These are phyloP conservation scores for Bolboschoenus planiculmis DNA, from an alignment of 176 grass and related monocot genomes.

Conservation along the genomic window DNA sequence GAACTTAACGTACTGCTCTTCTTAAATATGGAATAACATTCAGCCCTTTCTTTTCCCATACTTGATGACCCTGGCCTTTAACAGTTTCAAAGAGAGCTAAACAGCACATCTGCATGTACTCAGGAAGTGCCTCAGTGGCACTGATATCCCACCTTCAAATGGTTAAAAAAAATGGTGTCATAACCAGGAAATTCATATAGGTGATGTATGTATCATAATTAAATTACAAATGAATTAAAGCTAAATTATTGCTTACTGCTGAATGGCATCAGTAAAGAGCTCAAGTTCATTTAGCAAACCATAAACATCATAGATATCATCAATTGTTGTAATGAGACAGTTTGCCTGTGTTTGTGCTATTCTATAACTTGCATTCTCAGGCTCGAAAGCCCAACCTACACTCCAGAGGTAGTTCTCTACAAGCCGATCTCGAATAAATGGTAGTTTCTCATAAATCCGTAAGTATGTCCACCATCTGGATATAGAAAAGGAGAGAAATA, in stretches of 20 bases:
- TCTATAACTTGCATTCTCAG: neutral
- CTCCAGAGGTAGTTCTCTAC: slow-evolving; percentile 15
- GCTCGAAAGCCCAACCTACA: slow-evolving; percentile 4
- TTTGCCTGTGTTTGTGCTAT: neutral
- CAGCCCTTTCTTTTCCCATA: neutral
- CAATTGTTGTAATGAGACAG: neutral
- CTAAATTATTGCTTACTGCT: neutral
- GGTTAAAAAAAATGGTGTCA: no score
- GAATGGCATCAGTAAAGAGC: slow-evolving; percentile 17
- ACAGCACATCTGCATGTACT: neutral
- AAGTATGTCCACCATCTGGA: slow-evolving; percentile 25
- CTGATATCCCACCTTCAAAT: neutral
- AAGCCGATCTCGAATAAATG: slow-evolving; percentile 23
- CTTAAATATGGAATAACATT: neutral
- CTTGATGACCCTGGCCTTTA: neutral
- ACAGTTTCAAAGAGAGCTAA: neutral
- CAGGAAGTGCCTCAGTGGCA: neutral
- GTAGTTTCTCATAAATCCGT: neutral
- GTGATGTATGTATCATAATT: no score
- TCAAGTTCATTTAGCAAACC: slow-evolving; percentile 24
- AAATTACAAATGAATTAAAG: no score
- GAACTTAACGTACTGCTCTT: neutral
- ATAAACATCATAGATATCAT: slow-evolving; percentile 37
- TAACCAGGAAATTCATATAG: no score
- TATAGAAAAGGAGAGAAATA: neutral